These are phyloP conservation scores for Thalassiosira profunda DNA, from an alignment of 108 stramenopile genomes.

Conservation along the genomic window DNA sequence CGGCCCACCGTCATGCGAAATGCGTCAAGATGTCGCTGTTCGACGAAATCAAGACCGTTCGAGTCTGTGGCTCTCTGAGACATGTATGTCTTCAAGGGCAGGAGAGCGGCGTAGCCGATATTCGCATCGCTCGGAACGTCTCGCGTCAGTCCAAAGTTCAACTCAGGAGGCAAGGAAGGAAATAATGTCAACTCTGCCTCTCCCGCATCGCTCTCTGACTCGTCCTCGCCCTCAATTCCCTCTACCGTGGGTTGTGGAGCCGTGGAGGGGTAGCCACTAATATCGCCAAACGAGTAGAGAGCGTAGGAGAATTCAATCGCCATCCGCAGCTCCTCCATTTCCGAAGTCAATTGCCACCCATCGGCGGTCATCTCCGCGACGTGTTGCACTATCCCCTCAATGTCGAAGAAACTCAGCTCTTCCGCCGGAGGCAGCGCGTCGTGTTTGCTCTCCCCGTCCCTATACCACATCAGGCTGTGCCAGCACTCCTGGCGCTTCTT, in stretches of 20 bases:
- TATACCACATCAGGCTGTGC: constrained; percentile 28
- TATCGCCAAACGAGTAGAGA: constrained; percentile 36
- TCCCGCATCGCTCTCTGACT: neutral
- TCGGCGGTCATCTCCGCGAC: constrained; percentile 19
- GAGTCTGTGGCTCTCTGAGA: neutral
- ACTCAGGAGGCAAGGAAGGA: constrained; percentile 14
- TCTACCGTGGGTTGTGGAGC: neutral
- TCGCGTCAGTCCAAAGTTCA: neutral
- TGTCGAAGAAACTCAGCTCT: constrained; percentile 11
- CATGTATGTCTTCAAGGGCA: constrained; percentile 30
- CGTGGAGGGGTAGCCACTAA: neutral
- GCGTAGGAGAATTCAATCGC: constrained; percentile 35
- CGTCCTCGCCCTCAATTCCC: constrained; percentile 2
- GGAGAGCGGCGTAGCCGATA: constrained; percentile 9
- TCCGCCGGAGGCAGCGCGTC: constrained; percentile 18
- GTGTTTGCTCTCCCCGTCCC: constrained; percentile 4
- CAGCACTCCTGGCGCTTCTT: constrained; percentile 22
- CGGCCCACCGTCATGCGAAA: constrained; percentile 21
- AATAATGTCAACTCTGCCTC: neutral
- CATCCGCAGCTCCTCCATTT: constrained; percentile 8
- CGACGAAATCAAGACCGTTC: constrained; percentile 5
- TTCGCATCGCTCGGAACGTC: too few species aligned
- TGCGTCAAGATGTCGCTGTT: constrained; percentile 30
- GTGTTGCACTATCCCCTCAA: constrained; percentile 10
- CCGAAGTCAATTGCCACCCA: constrained; percentile 28